A percentile compares a stretch with the other conserved stretches of the same genome.
Conservation (phyloP, 2,329 filamentous ascomycete genomes). For the Stemphylium beticola region DNA sequence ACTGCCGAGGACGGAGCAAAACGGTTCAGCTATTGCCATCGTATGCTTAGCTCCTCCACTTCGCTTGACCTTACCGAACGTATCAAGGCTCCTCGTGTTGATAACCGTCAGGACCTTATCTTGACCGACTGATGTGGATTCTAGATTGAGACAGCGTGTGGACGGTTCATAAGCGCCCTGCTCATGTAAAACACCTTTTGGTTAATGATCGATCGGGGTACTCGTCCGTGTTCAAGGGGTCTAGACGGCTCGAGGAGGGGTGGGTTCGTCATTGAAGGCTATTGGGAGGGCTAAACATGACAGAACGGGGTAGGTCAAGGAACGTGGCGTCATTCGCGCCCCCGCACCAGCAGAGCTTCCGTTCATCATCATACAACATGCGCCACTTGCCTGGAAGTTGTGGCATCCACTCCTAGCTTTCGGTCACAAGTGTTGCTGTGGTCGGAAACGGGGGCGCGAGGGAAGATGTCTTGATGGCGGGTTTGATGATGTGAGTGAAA, state of each 20-base stretch:
- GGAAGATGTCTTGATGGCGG: background rate
- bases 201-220: background rate
- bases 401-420: background rate
- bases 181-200: background rate
- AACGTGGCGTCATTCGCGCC: background rate
- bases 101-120: background rate
- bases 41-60: background rate
- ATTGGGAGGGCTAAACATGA: background rate
- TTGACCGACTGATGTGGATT: background rate
- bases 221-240: background rate
- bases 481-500: background rate
- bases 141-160: background rate
- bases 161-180: background rate
- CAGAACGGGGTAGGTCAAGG: background rate
- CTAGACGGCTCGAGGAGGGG: background rate
- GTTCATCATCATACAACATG: slow-evolving; percentile 2
- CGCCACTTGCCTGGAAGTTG: background rate
- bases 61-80: background rate
- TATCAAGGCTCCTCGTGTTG: too few species aligned
- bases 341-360: background rate
- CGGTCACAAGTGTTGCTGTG: background rate
- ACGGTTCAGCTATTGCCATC: background rate
- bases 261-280: too few species aligned
- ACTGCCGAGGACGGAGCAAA: background rate
- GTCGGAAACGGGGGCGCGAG: background rate